Evolutionary conservation across 371 early-diverging fungal genomes (phyloP).

Genomic region (Synchytrium microbalum): DNA sequence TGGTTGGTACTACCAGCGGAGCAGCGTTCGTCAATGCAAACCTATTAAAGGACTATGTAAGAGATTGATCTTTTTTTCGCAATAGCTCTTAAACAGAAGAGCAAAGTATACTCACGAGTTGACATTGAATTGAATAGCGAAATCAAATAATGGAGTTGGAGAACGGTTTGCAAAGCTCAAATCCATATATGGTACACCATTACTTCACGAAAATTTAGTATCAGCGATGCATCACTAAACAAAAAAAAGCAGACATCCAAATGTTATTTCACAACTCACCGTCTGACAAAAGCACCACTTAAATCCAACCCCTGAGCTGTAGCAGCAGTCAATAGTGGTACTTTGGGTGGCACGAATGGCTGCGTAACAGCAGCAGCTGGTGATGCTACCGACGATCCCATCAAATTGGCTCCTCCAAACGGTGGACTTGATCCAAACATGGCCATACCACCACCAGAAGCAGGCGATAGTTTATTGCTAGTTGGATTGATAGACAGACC

Average conservation of each 20-base stretch:
- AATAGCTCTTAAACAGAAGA: constrained; percentile 9
- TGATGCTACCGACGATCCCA: constrained; percentile 1
- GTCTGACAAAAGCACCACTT: background rate
- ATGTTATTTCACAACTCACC: too few species aligned
- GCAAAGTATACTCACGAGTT: constrained; percentile 31
- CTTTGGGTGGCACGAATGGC: constrained; percentile 12
- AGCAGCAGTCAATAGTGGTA: constrained; percentile 17
- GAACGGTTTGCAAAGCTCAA: constrained; percentile 44
- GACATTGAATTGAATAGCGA: constrained; percentile 69
- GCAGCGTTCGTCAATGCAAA: constrained; percentile 45
- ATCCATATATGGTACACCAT: constrained; percentile 43
- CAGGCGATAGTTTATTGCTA: too few species aligned
- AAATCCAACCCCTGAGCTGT: constrained; percentile 32
- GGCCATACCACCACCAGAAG: too few species aligned
- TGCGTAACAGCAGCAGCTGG: constrained; percentile 5
- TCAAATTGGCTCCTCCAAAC: too few species aligned
- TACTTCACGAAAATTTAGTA: constrained; percentile 16
- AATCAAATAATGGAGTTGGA: constrained; percentile 38
- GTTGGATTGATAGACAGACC: too few species aligned
- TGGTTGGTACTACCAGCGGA: constrained; percentile 34
- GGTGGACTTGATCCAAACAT: too few species aligned
- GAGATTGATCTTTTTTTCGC: constrained; percentile 1
- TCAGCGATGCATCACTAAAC: background rate
- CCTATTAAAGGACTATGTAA: constrained; percentile 12
- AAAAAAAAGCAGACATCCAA: background rate